Base-by-base conservation (phyloP, 176 grass and related monocot genomes). In the Oryza nivara region DNA sequence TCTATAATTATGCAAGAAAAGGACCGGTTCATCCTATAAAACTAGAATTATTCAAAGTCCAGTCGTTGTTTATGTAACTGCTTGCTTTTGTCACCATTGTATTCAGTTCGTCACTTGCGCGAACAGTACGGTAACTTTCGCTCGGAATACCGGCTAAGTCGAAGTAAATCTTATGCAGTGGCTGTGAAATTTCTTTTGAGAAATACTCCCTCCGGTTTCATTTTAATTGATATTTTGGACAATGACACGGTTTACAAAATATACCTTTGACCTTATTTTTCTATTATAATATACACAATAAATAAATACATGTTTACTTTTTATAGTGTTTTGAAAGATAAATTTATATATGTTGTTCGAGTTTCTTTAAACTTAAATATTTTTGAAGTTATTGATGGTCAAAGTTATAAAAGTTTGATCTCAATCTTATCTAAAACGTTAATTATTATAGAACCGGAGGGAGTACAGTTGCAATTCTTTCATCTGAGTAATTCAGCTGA, bases 11-110 rank as follows among this genome's bases (percentile, higher is more conserved):
- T 32, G 17, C 13, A 58, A 80, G 20, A 67, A n/a, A 67, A 68
- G 3, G 48, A 69, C 14, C 72, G 11, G 58, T 41, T 76, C 72
- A 9, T 68, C 17, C 38, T 75, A n/a, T 48, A 61, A 23, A 70
- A 68, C 11, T 9, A 32, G 79, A 77, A 82, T 44, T 16, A 67
- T 82, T 87, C 72, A 70, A 87, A 81, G 79, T 63, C 85, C 19
- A 47, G 65, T 38, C 78, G 34, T 69, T 73, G 60, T 46, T 36
- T 12, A 58, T 34, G 46, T 5, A 63, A 3, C n/a, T 63, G 2
- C 48, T 28, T 76, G 25, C 16, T 68, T 25, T 25, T 68, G n/a
- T 43, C 82, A 69, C 15, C 52, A 40, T 13, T 85, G 23, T 35
- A 69, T 48, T 20, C 36, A n/a, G 12, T 56, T 56, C 30, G 40